phyloP scores from a whole-genome alignment of 208 protist genomes.

The Sergeia podlipaevii region DNA sequence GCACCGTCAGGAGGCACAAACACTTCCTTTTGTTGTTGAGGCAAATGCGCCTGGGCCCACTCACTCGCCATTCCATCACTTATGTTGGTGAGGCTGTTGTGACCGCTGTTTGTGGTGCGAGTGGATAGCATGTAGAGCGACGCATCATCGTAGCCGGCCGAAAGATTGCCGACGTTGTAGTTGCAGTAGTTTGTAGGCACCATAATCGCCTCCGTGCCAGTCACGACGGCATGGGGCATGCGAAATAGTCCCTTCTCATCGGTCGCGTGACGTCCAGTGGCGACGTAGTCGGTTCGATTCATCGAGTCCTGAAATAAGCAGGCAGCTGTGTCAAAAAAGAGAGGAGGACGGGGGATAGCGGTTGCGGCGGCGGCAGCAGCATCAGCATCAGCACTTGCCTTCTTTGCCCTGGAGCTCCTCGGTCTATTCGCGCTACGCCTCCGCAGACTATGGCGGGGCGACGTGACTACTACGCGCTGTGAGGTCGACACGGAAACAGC shows the following conservation, averaged over 20 bases:
- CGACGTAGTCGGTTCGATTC: conserved; percentile 66
- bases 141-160: too few species aligned
- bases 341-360: conserved; percentile 20
- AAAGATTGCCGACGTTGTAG: conserved; percentile 33
- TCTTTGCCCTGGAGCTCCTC: too few species aligned
- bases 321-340: conserved; percentile 77
- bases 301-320: conserved; percentile 63
- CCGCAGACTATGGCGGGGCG: too few species aligned
- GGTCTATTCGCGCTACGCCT: too few species aligned
- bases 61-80: too few species aligned
- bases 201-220: conserved; percentile 24
- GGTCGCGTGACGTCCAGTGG: conserved; percentile 46
- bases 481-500: too few species aligned
- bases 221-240: conserved; percentile 54
- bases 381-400: not conserved
- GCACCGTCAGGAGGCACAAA: conserved; percentile 11
- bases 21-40: too few species aligned
- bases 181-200: conserved; percentile 36
- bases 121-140: too few species aligned
- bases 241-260: conserved; percentile 56
- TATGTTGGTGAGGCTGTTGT: too few species aligned
- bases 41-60: too few species aligned
- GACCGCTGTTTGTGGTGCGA: too few species aligned
- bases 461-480: too few species aligned
- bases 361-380: not conserved